Percentiles rank a stretch among this genome's conserved stretches.
Conservation (phyloP, 495 filamentous ascomycete genomes). For the Aspergillus coremiiformis region DNA sequence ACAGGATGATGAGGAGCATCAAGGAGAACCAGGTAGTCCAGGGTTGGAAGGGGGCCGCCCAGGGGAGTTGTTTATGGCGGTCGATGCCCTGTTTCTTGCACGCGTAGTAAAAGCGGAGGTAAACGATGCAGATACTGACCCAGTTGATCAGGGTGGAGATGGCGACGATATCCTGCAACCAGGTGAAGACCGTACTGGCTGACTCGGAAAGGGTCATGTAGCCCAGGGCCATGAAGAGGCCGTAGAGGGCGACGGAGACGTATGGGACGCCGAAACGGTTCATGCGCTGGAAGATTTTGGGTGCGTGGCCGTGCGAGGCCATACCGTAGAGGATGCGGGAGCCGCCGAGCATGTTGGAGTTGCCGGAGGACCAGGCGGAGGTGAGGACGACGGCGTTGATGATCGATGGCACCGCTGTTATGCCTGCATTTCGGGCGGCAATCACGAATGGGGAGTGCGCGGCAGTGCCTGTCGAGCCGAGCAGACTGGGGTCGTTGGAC, state of each 20-base stretch:
- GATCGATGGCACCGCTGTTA: constrained; percentile 43
- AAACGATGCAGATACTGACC: constrained; percentile 48
- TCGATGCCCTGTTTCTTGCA: constrained; percentile 41
- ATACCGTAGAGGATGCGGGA: constrained; percentile 42
- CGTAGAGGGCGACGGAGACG: constrained; percentile 46
- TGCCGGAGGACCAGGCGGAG: constrained; percentile 44
- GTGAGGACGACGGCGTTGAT: constrained; percentile 46
- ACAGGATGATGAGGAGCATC: constrained; percentile 44
- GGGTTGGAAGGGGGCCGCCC: constrained; percentile 32
- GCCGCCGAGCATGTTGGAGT: constrained; percentile 41
- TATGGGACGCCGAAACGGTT: constrained; percentile 56
- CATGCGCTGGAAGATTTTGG: constrained; percentile 44
- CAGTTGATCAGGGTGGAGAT: constrained; percentile 49
- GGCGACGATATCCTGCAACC: constrained; percentile 51
- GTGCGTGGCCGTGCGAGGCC: constrained; percentile 38
- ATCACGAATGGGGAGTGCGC: constrained; percentile 51
- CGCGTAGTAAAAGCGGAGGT: constrained; percentile 50
- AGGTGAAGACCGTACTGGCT: constrained; percentile 53
- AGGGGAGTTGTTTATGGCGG: neutral
- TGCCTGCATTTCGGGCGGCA: constrained; percentile 33
- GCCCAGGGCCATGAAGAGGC: constrained; percentile 46
- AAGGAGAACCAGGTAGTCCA: constrained; percentile 49
- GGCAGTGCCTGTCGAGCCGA: constrained; percentile 28
- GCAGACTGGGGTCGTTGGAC: constrained; percentile 43
- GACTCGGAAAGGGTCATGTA: constrained; percentile 50